Evolutionary conservation across 2,329 filamentous ascomycete species (phyloP).

Genomic region (Botrytis porri): DNA sequence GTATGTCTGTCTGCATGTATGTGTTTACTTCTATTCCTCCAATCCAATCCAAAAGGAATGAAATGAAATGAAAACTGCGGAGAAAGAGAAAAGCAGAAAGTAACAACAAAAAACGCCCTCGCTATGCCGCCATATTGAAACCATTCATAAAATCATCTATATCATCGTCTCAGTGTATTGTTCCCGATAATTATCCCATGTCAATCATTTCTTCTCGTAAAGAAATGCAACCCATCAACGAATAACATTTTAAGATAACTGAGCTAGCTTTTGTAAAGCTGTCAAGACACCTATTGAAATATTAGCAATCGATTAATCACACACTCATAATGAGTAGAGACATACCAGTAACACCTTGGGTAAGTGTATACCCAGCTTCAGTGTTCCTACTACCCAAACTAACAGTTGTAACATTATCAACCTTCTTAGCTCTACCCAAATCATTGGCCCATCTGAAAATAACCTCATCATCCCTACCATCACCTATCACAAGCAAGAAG

Average conservation of each 20-base stretch:
- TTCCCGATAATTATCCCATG: neutral
- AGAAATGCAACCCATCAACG: neutral
- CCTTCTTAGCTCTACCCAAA: slow-evolving; percentile 55
- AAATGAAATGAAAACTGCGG: neutral
- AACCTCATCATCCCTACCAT: slow-evolving; percentile 89
- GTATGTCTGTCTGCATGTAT: neutral
- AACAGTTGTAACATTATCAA: slow-evolving; percentile 76
- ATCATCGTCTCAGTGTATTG: slow-evolving; percentile 5
- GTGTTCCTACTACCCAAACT: slow-evolving; percentile 86
- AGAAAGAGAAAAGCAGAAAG: neutral
- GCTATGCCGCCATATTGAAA: slow-evolving; percentile 5
- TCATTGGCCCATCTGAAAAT: slow-evolving; percentile 93
- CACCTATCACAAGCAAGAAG: slow-evolving; percentile 85
- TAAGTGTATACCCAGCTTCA: slow-evolving; percentile 78
- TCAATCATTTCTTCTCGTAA: neutral
- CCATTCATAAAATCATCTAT: slow-evolving; percentile 12
- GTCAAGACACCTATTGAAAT: slow-evolving; percentile 47
- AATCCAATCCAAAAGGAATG: neutral
- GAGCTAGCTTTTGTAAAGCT: slow-evolving; percentile 51
- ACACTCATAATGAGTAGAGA: slow-evolving; percentile 26
- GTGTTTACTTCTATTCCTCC: neutral
- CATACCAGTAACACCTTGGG: slow-evolving; percentile 87
- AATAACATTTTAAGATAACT: slow-evolving; percentile 23
- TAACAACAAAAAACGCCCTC: neutral
- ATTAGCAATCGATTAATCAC: slow-evolving; percentile 1